phyloP scores from a whole-genome alignment of 805 yeast species.

The Saccharomyces mikatae region DNA sequence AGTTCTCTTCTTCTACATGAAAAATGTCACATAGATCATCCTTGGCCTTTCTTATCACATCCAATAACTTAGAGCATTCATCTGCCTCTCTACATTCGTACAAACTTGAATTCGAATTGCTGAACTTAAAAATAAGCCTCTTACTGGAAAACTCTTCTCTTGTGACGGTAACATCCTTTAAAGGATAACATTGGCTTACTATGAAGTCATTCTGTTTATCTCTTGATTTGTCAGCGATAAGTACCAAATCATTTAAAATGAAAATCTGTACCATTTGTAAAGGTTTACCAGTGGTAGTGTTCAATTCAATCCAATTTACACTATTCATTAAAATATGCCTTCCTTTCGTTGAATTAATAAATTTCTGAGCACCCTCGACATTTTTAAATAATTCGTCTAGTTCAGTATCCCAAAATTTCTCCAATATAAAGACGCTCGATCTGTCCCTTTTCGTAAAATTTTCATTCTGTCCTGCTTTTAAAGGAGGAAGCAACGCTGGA shows the following conservation, averaged over 20 bases:
- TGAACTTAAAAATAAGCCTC: constrained; percentile 15
- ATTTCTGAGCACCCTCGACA: constrained; percentile 87
- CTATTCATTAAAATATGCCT: constrained; percentile 74
- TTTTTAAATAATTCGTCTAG: constrained; percentile 62
- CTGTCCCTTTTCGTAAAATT: constrained; percentile 39
- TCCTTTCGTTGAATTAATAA: constrained; percentile 55
- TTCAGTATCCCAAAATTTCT: constrained; percentile 74
- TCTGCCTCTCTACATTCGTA: constrained; percentile 20
- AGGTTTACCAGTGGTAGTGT: constrained; percentile 77
- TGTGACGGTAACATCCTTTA: constrained; percentile 47
- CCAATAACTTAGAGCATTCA: constrained; percentile 36
- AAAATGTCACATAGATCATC: constrained; percentile 51
- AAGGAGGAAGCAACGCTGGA: constrained; percentile 19
- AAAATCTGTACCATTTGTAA: constrained; percentile 68
- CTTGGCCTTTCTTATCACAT: constrained; percentile 52
- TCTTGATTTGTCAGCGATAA: constrained; percentile 59
- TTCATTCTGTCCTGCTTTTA: constrained; percentile 4
- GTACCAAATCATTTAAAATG: constrained; percentile 64
- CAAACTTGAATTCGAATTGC: constrained; percentile 8
- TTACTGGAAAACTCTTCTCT: constrained; percentile 21
- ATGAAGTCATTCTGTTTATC: constrained; percentile 38
- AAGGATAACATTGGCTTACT: constrained; percentile 74
- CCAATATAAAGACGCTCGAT: constrained; percentile 61
- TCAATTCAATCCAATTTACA: constrained; percentile 80
- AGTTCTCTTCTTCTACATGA: constrained; percentile 40